Evolutionary conservation across 2,329 filamentous ascomycete genomes (phyloP).

Genomic region (Nemania bipapillata): DNA sequence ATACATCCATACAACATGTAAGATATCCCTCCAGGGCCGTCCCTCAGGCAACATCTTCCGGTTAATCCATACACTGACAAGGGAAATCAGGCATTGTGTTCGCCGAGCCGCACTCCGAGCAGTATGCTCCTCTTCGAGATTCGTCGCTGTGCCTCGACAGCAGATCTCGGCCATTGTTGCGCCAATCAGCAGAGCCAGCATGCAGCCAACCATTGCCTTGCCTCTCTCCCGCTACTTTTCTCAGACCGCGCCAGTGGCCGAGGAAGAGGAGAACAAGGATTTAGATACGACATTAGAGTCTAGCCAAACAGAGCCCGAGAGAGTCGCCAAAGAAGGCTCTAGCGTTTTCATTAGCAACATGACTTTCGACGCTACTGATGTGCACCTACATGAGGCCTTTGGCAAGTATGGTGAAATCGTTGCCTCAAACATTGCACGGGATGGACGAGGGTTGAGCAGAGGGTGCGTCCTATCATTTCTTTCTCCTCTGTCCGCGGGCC

Average conservation of each 20-base stretch:
- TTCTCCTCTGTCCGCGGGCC: too few species aligned
- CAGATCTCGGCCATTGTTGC: constrained; percentile 47
- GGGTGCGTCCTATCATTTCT: constrained; percentile 44
- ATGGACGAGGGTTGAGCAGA: constrained; percentile 49
- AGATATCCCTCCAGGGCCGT: constrained; percentile 13
- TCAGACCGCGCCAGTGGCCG: constrained; percentile 45
- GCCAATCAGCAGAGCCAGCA: constrained; percentile 46
- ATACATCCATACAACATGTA: constrained; percentile 39
- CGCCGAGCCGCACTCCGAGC: constrained; percentile 50
- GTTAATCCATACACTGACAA: constrained; percentile 39
- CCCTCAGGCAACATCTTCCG: not conserved
- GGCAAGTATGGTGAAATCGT: constrained; percentile 54
- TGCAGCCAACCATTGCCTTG: constrained; percentile 39
- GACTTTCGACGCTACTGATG: constrained; percentile 73
- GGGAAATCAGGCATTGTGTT: constrained; percentile 48
- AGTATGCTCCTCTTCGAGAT: constrained; percentile 46
- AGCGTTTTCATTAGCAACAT: constrained; percentile 75
- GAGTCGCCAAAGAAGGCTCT: not conserved
- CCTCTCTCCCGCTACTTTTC: constrained; percentile 48
- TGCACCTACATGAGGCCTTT: constrained; percentile 70
- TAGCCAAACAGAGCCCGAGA: constrained; percentile 4
- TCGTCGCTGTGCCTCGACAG: constrained; percentile 47
- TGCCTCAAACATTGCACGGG: constrained; percentile 41
- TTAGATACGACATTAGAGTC: constrained; percentile 5
- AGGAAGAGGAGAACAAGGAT: constrained; percentile 35